Evolutionary conservation across 345 rosid species (phyloP), one percentile per base, ranked within the genome.

Genomic region (Pelargonium nanum): DNA sequence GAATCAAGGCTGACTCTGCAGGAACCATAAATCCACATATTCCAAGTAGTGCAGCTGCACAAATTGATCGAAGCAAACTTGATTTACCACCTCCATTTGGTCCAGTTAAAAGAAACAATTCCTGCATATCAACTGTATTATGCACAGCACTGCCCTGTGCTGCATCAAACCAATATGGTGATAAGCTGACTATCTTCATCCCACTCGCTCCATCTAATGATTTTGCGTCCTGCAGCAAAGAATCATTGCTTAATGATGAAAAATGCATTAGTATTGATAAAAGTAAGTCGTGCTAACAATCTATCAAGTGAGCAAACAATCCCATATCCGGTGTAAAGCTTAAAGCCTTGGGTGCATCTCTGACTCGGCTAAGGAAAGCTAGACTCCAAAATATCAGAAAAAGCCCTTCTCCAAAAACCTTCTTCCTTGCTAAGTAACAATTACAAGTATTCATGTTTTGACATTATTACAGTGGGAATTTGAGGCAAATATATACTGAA

Each of bases 1-100:
- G 99, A 70, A 93, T 84, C 32, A 48, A 53, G 22, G 97, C 97
- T 21, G 96, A 87, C 67, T 89, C 86, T 54, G 96, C 94, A 40
- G 99, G 97, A 53, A 93, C 91, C 94, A 92, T 85, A 62, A 89
- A 83, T 54, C 99, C 99, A 32, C 91, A 92, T 26, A 84, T 85
- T 63, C 97, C 97, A 62, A 93, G 99, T 70, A 93, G 70, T 51
- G 96, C 77, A 68, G 90, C 88, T 1, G 99, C 96, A 56, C 99
- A 87, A 44, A 87, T 84, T 16, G 99, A 89, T 69, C 97, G 86
- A 68, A 93, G 96, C 75, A 93, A 79, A 76, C 96, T 93, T 28
- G 99, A 93, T 89, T 93, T 93, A 62, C 99, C 99, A 72, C 99
- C 97, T 54, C 99, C 97, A 34, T 93, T 93, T 62, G 99, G 97